Percentiles rank a stretch among this genome's conserved stretches.
phyloP scores from a whole-genome alignment of 768 basidiomycete species.

The Macrolepiota fuliginosa region DNA sequence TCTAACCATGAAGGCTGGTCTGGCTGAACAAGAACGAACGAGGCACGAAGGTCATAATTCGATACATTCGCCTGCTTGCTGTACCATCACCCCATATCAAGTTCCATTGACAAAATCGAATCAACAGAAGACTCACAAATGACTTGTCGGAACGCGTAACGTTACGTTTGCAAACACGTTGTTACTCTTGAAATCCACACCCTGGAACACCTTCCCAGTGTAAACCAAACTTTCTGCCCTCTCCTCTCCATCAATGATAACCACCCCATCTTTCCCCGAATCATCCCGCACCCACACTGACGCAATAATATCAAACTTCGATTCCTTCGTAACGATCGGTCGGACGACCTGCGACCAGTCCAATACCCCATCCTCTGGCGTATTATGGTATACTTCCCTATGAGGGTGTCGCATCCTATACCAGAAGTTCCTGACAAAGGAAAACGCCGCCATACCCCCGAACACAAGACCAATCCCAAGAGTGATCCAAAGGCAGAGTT shows the following conservation, averaged over 20 bases:
- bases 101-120: neutral
- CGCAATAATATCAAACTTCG: slow-evolving; percentile 18
- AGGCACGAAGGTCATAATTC: slow-evolving; percentile 33
- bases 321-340: slow-evolving; percentile 16
- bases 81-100: neutral
- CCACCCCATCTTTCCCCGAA: neutral
- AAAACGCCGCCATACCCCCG: neutral
- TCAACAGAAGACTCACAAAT: slow-evolving; percentile 26
- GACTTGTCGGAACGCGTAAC: slow-evolving; percentile 25
- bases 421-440: neutral
- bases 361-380: neutral
- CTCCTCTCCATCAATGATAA: neutral
- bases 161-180: slow-evolving; percentile 21
- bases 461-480: neutral
- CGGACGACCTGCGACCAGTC: slow-evolving; percentile 15
- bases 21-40: slow-evolving; percentile 31
- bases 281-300: slow-evolving; percentile 18
- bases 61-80: slow-evolving; percentile 24
- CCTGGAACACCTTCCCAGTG: slow-evolving; percentile 27
- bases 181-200: slow-evolving; percentile 25
- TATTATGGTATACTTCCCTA: neutral
- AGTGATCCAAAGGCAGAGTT: neutral
- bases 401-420: slow-evolving; percentile 3
- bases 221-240: slow-evolving; percentile 19
- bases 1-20: slow-evolving; percentile 27